Evolutionary conservation across 805 yeast genomes (phyloP).

Genomic region (Nakazawaea ernobii): DNA sequence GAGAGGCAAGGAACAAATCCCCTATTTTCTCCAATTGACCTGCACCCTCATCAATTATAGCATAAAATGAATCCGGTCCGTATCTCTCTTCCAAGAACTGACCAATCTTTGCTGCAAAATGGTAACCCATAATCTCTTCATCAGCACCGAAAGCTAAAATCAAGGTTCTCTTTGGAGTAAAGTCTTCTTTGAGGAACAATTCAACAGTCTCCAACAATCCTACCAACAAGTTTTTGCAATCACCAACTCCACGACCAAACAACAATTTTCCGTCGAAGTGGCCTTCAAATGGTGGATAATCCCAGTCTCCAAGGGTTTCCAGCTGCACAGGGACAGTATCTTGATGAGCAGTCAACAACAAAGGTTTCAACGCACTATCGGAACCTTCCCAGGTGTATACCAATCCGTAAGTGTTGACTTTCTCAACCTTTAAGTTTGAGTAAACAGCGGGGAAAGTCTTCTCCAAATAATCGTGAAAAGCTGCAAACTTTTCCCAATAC

Average conservation of each 20-base stretch:
- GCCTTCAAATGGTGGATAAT: conserved; percentile 60
- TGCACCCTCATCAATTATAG: conserved; percentile 54
- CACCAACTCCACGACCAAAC: conserved; percentile 77
- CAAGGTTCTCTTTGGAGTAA: conserved; percentile 56
- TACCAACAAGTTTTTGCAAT: conserved; percentile 66
- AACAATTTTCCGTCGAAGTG: conserved; percentile 58
- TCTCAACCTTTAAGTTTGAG: conserved; percentile 39
- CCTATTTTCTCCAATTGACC: conserved; percentile 25
- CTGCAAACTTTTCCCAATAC: conserved; percentile 41
- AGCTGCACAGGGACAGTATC: conserved; percentile 76
- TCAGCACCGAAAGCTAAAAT: conserved; percentile 71
- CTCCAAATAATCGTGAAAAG: conserved; percentile 49
- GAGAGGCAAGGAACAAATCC: conserved; percentile 38
- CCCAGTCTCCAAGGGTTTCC: conserved; percentile 53
- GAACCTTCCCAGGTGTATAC: conserved; percentile 61
- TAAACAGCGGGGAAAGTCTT: conserved; percentile 50
- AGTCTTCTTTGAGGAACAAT: conserved; percentile 38
- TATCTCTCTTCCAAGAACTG: conserved; percentile 42
- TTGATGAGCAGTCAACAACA: conserved; percentile 69
- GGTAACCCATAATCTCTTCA: conserved; percentile 64
- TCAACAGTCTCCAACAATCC: conserved; percentile 67
- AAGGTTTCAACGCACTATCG: conserved; percentile 46
- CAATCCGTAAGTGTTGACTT: conserved; percentile 58
- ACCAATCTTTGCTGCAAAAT: conserved; percentile 55
- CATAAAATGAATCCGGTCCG: conserved; percentile 55